Evolutionary conservation across 257 asterid genomes (phyloP).

Genomic region (Solanum verrucosum): DNA sequence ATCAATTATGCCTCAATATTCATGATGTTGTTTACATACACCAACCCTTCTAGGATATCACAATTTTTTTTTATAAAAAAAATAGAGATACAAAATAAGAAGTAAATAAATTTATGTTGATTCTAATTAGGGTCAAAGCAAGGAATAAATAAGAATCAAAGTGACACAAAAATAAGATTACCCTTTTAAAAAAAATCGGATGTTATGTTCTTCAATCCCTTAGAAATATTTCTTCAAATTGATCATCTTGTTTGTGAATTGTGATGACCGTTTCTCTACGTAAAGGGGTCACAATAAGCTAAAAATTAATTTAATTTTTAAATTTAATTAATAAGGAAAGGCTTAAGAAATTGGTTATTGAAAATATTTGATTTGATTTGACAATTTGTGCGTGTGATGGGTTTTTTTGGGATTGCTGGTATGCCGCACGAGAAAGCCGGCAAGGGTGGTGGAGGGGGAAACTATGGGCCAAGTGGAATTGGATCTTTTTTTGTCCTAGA

Average conservation of each 20-base stretch:
- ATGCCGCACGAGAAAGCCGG: background rate
- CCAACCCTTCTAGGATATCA: background rate
- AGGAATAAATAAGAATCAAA: background rate
- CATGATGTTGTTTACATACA: background rate
- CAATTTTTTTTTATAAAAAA: background rate
- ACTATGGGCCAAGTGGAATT: conserved; percentile 18
- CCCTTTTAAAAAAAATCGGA: background rate
- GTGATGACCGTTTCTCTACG: background rate
- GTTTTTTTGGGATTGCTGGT: background rate
- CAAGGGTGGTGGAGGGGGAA: conserved; percentile 8
- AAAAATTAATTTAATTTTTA: background rate
- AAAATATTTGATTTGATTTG: background rate
- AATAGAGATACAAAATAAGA: background rate
- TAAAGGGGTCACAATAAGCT: conserved; percentile 2
- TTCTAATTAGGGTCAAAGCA: background rate
- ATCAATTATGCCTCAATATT: background rate
- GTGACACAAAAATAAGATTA: background rate
- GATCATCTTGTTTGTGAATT: background rate
- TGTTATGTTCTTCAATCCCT: background rate
- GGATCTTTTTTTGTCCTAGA: conserved; percentile 3
- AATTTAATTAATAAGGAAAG: background rate
- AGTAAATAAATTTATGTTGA: background rate
- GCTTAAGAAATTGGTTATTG: conserved; percentile 1
- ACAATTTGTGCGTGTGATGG: background rate
- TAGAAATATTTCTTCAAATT: background rate